phyloP scores from a whole-genome alignment of 2,329 filamentous ascomycete species.

The Scedosporium minutisporum region DNA sequence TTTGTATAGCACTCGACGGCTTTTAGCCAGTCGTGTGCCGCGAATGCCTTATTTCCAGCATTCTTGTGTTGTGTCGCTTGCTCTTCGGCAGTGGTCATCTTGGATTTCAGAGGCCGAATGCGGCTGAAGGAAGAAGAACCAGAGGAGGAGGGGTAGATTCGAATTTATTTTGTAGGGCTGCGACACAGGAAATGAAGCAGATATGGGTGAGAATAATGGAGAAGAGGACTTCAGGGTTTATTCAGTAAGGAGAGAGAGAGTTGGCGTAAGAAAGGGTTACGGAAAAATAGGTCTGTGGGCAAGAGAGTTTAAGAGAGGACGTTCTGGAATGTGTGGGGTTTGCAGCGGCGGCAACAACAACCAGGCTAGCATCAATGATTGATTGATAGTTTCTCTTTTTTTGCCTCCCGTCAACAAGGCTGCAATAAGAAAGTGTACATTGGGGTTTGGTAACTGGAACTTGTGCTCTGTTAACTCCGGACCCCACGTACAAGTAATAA shows the following conservation, averaged over 20 bases:
- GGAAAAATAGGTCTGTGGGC: slow-evolving; percentile 6
- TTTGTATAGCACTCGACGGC: slow-evolving; percentile 79
- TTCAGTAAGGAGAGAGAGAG: neutral
- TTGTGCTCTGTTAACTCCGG: no score
- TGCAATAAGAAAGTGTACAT: no score
- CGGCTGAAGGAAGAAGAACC: neutral
- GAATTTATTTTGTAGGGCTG: neutral
- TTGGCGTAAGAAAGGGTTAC: slow-evolving; percentile 8
- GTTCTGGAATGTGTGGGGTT: slow-evolving; percentile 1
- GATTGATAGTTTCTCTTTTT: neutral
- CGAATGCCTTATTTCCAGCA: slow-evolving; percentile 89
- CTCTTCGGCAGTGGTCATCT: slow-evolving; percentile 40
- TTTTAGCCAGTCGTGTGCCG: slow-evolving; percentile 71
- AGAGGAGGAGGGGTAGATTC: neutral
- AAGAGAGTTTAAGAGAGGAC: neutral
- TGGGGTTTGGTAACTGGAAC: no score
- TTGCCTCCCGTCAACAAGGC: no score
- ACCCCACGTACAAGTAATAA: neutral
- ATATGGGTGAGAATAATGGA: neutral
- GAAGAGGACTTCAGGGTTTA: neutral
- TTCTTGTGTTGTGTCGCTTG: slow-evolving; percentile 80
- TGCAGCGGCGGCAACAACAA: neutral
- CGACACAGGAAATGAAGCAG: neutral
- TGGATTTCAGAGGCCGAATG: slow-evolving; percentile 1
- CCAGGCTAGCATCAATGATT: neutral